Conservation (phyloP, 169 alveolate genomes). For the Eimeria tenella region DNA sequence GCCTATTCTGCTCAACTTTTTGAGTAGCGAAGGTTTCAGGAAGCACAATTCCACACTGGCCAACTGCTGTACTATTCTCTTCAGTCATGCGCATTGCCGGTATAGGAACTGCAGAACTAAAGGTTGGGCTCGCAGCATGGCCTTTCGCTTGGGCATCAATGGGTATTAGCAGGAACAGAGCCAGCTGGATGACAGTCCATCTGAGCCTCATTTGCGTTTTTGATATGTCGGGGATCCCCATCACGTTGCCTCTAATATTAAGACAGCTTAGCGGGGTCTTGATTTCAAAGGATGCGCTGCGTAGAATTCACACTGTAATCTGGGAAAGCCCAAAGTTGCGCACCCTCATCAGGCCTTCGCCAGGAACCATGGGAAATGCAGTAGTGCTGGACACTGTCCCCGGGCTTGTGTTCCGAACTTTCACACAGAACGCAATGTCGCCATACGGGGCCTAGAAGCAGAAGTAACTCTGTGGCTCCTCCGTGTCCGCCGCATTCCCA, state of each 20-base stretch:
- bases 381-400: not conserved
- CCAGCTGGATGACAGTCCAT: conserved; percentile 34
- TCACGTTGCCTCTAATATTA: not conserved
- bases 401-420: not conserved
- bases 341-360: not conserved
- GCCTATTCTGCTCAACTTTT: conserved; percentile 8
- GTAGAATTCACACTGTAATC: not conserved
- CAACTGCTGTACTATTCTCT: conserved; percentile 16
- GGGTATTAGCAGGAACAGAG: not conserved
- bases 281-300: not conserved
- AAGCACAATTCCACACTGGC: conserved; percentile 52
- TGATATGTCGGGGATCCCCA: not conserved
- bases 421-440: not conserved
- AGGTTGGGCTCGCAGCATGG: not conserved
- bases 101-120: not conserved
- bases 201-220: conserved; percentile 32
- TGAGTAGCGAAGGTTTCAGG: not conserved
- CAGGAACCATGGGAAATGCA: not conserved
- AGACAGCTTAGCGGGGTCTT: not conserved
- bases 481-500: not conserved
- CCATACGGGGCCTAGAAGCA: not conserved
- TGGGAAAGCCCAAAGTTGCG: not conserved
- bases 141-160: not conserved
- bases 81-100: not conserved
- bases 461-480: not conserved